Percentiles rank a stretch among this genome's conserved stretches.
Evolutionary conservation across 1,284 basidiomycete genomes (phyloP).

Genomic region (Leccinum subrobustum): DNA sequence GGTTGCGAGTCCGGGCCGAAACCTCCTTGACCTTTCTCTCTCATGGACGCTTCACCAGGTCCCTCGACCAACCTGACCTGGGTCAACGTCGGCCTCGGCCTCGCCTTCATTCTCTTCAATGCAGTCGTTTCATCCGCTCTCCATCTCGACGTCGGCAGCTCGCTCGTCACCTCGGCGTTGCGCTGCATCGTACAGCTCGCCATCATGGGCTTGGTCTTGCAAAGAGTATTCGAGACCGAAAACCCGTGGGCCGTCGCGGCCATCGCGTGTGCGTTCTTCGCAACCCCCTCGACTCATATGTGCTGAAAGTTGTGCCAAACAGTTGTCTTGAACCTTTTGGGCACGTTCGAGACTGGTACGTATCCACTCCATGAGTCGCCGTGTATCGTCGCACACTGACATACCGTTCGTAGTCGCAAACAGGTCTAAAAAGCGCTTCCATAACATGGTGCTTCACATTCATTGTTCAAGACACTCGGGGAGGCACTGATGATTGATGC

Average conservation of each 20-base stretch:
- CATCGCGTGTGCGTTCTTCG: constrained; percentile 56
- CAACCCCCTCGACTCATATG: not conserved
- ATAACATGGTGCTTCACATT: constrained; percentile 58
- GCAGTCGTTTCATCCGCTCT: constrained; percentile 61
- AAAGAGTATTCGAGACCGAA: constrained; percentile 72
- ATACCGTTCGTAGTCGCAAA: constrained; percentile 46
- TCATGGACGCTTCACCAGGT: constrained; percentile 25
- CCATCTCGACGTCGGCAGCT: constrained; percentile 66
- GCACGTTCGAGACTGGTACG: constrained; percentile 66
- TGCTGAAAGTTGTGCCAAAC: not conserved
- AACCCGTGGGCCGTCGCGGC: constrained; percentile 73
- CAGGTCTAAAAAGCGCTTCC: constrained; percentile 73
- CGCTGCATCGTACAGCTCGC: constrained; percentile 78
- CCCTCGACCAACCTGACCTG: constrained; percentile 46
- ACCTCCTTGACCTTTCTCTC: not conserved
- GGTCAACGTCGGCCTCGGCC: constrained; percentile 71
- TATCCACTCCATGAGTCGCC: not conserved
- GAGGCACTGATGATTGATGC: not conserved
- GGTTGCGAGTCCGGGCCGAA: not conserved
- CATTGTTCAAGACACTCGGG: not conserved
- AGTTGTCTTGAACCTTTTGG: constrained; percentile 73
- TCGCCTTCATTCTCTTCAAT: constrained; percentile 71
- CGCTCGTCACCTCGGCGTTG: constrained; percentile 65
- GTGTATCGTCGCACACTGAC: not conserved
- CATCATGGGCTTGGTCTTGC: constrained; percentile 67